A percentile compares a stretch with the other conserved stretches of the same genome.
These are phyloP conservation scores for Kalmusia sp. DNA, from an alignment of 2,329 filamentous ascomycete species.

Conservation along the genomic window DNA sequence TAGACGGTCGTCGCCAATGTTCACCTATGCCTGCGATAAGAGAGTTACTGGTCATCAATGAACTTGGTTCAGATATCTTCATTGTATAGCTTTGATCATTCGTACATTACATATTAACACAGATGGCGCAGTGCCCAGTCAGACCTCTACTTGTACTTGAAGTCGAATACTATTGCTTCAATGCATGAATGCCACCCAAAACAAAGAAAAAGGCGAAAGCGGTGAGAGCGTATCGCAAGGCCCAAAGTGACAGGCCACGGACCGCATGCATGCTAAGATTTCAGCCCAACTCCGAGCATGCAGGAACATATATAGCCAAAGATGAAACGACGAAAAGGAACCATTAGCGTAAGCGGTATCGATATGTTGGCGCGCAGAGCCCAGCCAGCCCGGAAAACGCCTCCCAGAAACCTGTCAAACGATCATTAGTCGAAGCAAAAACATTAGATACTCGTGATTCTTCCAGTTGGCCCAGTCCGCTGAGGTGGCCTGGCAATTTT, in stretches of 20 bases:
- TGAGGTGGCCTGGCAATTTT: constrained; percentile 36
- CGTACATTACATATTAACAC: constrained; percentile 9
- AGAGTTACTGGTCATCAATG: background rate
- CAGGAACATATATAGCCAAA: background rate
- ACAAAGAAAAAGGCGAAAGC: too few species aligned
- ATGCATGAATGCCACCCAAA: too few species aligned
- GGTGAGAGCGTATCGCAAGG: too few species aligned
- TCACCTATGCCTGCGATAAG: background rate
- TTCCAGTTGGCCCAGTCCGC: constrained; percentile 30
- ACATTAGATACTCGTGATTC: constrained; percentile 43
- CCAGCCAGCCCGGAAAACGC: background rate
- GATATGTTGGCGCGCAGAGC: background rate
- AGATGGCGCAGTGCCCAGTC: background rate
- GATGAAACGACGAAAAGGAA: background rate
- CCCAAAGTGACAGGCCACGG: background rate
- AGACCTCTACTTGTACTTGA: background rate
- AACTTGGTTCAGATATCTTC: background rate
- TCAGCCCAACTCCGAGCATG: background rate
- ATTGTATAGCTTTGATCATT: background rate
- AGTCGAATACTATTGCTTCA: too few species aligned
- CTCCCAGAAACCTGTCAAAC: constrained; percentile 11
- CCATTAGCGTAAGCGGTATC: constrained; percentile 2
- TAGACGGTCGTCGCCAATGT: too few species aligned
- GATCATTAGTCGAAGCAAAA: constrained; percentile 24
- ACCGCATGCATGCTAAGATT: background rate